A percentile compares a stretch with the other conserved stretches of the same genome.
Evolutionary conservation across 2,329 filamentous ascomycete species (phyloP).

Genomic region (Myriosclerotinia curreyana): DNA sequence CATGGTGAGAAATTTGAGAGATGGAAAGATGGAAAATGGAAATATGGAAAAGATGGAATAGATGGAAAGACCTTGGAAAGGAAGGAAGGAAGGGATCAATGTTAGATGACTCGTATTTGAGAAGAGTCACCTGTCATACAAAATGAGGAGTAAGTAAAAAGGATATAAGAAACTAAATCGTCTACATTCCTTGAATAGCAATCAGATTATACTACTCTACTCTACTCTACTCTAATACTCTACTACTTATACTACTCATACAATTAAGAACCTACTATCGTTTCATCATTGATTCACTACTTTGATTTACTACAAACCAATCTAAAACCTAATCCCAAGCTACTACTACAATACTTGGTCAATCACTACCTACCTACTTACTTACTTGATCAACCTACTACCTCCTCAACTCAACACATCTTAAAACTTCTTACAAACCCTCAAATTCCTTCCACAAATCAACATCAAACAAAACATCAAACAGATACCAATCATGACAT

Average conservation of each 20-base stretch:
- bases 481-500: conserved; percentile 23
- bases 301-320: neutral
- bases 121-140: conserved; percentile 17
- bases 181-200: neutral
- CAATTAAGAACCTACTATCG: neutral
- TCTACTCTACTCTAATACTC: neutral
- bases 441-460: neutral
- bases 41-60: too few relatives aligned
- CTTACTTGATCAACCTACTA: neutral
- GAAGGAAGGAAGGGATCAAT: neutral
- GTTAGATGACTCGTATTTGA: conserved; percentile 20
- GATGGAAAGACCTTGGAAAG: neutral
- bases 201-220: neutral
- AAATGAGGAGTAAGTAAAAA: neutral
- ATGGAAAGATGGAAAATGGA: too few relatives aligned
- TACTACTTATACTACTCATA: conserved; percentile 3
- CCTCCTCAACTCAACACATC: neutral
- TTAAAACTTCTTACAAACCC: too few relatives aligned
- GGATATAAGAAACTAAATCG: conserved; percentile 9
- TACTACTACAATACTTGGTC: neutral
- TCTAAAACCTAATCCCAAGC: neutral
- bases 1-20: conserved; percentile 11
- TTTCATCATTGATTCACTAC: conserved; percentile 6
- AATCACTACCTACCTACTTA: neutral
- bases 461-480: conserved; percentile 1